Conservation (phyloP, 1,284 basidiomycete species). For the Gomphus sp. region DNA sequence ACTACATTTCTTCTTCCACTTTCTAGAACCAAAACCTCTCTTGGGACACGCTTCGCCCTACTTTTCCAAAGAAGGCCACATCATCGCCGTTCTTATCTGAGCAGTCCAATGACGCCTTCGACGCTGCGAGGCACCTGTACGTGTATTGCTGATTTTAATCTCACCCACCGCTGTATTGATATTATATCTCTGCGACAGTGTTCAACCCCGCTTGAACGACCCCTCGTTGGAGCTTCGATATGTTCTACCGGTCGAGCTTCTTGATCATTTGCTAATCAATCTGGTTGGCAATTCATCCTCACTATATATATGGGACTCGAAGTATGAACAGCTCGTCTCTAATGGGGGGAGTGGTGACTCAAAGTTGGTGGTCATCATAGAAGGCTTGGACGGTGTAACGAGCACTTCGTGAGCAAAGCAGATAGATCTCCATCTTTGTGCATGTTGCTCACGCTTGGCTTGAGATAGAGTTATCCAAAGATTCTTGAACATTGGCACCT, state of each 20-base stretch:
- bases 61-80: constrained; percentile 21
- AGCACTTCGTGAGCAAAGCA: constrained; percentile 40
- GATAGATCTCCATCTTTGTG: background rate
- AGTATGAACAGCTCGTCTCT: constrained; percentile 40
- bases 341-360: constrained; percentile 20
- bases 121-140: constrained; percentile 48
- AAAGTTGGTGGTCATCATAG: constrained; percentile 31
- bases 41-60: constrained; percentile 20
- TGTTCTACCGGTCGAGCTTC: constrained; percentile 35
- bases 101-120: constrained; percentile 39
- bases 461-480: constrained; percentile 41
- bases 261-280: constrained; percentile 41
- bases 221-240: constrained; percentile 29
- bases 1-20: background rate
- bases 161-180: background rate
- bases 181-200: constrained; percentile 15
- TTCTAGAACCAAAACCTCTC: constrained; percentile 38
- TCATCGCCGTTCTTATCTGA: constrained; percentile 55
- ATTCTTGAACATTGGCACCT: constrained; percentile 54
- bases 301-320: constrained; percentile 50
- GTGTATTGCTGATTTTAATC: constrained; percentile 17
- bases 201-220: constrained; percentile 34
- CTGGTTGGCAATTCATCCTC: constrained; percentile 57
- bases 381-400: constrained; percentile 44
- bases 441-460: background rate